Base-by-base conservation (phyloP, 495 filamentous ascomycete genomes). In the Jackrogersella multiformis region DNA sequence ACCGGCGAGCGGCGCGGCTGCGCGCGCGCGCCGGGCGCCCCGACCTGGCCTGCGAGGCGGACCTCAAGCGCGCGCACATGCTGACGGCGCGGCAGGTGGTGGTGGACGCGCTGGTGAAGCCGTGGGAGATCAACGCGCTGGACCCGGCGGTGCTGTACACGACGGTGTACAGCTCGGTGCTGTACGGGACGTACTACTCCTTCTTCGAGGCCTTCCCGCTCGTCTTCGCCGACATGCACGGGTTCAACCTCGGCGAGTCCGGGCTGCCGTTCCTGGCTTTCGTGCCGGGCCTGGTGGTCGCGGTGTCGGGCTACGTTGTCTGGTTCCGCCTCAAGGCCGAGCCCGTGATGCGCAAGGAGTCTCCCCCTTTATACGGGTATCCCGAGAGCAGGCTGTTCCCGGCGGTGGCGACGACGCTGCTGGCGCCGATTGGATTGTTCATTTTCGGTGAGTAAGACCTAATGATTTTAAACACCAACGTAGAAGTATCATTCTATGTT, bases 201-300 rank as follows among this genome's bases (percentile, higher is more conserved):
- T 94, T 93, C 77, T 93, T 94, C 71, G 89, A 90, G 13, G 90
- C 90, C 1, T 93, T 93, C 67, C 83, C 89, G 12, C 74, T 93
- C 24, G 87, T 92, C 28, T 94, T 93, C 72, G 60, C 77, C 13
- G 80, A 85, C 34, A 84, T 90, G 44, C 88, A 94, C 74, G 84
- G 82, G n/a, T 86, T 94, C 68, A 79, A 80, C 10, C 77, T 91
- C 1, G 89, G 86, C 75, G 87, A 90, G 69, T 81, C 84, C 1
- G 91, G 91, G 1, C 76, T 90, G 9, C 86, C 87, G 20, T 94
- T 93, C 70, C 73, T 90, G 26, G 88, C 89, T n/a, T 75, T 92
- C 9, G 81, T 92, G 58, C 84, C 91, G 1, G 90, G 89, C 6
- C 90, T 92, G 83, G 58, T 90, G 2, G 61, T 86, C 55, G 90